Evolutionary conservation across 495 filamentous ascomycete genomes (phyloP), one percentile per base, ranked within the genome.

Genomic region (Gamarada debralockiae): DNA sequence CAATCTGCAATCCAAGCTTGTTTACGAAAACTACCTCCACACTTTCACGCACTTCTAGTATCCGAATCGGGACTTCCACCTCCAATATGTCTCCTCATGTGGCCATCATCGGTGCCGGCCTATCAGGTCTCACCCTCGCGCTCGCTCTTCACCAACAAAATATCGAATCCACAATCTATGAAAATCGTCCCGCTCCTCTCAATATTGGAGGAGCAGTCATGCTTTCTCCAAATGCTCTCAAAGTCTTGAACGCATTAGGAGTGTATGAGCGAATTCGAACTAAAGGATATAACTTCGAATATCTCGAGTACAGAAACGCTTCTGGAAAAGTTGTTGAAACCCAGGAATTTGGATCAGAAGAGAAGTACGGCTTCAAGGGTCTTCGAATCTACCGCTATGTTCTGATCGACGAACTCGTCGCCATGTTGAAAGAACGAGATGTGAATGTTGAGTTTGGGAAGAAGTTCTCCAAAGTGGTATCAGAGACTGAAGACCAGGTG

Each of bases 181-280:
- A 79, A 44, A 56, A 63, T 14, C 55, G 44, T 10, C 27, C 60
- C 4, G 65, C 65, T 0, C 61, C 63, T 7, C 57, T 65, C 17
- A 62, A 69, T 44, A 65, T 70, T 46, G 73, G 68, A 12, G 76
- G 77, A 8, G 76, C 74, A 0, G 65, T 80, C 24, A 74, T 74
- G 68, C 70, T 78, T 23, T 76, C 73, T 0, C 73, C 75, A 15
- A 77, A 80, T 41, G 74, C 74, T 0, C 64, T 79, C 0, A 70
- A 67, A 17, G 56, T 77, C n/a, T 66, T 79, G 2, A 67, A 77
- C 29, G 24, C 47, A 1, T 36, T 77, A 1, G 73, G 62, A 6
- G 60, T 74, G 10, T 79, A 74, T 58, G 27, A 43, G 3, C 44
- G 51, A 10, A 21, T 53, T 38, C 37, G 38, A 12, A 22, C 10